These are phyloP conservation scores for Teunomyces gatunensis DNA, from an alignment of 805 yeast genomes.

Conservation along the genomic window DNA sequence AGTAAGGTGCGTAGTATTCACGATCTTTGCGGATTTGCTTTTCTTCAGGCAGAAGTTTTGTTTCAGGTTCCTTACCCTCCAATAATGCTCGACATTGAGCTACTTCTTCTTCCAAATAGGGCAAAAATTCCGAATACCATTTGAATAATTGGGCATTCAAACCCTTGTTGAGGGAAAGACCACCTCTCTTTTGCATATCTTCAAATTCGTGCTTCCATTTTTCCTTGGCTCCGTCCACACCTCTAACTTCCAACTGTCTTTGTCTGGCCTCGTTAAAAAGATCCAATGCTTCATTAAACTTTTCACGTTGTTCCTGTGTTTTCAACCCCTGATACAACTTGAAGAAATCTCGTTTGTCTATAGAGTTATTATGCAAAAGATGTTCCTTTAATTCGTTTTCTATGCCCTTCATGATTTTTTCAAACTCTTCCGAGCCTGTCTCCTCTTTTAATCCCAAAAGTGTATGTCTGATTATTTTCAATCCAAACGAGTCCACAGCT, in stretches of 20 bases:
- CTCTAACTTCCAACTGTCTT: conserved; percentile 67
- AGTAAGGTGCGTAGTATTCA: conserved; percentile 70
- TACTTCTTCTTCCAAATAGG: conserved; percentile 67
- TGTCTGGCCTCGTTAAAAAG: conserved; percentile 75
- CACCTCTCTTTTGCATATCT: conserved; percentile 58
- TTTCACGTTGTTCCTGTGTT: conserved; percentile 39
- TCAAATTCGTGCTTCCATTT: conserved; percentile 87
- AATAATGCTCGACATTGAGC: conserved; percentile 49
- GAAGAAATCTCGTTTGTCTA: conserved; percentile 59
- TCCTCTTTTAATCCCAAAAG: conserved; percentile 44
- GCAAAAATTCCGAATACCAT: conserved; percentile 78
- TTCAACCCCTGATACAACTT: conserved; percentile 55
- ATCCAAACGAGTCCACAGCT: conserved; percentile 74
- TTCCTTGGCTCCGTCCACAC: conserved; percentile 80
- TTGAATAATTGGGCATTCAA: conserved; percentile 75
- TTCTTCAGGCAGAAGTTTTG: conserved; percentile 14
- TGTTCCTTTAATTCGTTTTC: conserved; percentile 25
- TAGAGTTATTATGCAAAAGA: conserved; percentile 32
- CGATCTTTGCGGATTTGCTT: conserved; percentile 40
- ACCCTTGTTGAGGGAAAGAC: conserved; percentile 50
- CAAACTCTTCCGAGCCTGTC: conserved; percentile 17
- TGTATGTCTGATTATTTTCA: conserved; percentile 75
- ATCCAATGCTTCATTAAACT: conserved; percentile 68
- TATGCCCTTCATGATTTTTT: conserved; percentile 25
- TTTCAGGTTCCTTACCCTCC: conserved; percentile 23